phyloP scores from a whole-genome alignment of 2,329 filamentous ascomycete species.

The Albophoma yamanashiensis region DNA sequence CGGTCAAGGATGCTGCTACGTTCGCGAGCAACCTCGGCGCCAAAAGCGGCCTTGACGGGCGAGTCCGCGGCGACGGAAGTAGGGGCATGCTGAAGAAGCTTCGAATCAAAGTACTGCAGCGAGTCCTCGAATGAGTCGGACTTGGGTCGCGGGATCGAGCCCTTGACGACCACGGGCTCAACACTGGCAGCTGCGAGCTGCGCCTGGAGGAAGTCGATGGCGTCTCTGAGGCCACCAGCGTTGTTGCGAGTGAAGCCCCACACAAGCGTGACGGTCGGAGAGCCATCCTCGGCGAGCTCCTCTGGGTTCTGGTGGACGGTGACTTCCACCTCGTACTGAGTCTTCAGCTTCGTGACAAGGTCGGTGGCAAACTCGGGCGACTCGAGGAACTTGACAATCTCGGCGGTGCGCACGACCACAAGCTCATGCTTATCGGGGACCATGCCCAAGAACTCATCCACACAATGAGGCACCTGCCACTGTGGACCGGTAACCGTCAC shows the following conservation, averaged over 20 bases:
- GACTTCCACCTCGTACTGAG: slow-evolving; percentile 85
- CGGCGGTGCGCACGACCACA: slow-evolving; percentile 63
- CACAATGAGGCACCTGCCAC: slow-evolving; percentile 94
- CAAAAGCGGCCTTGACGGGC: slow-evolving; percentile 75
- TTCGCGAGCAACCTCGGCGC: slow-evolving; percentile 69
- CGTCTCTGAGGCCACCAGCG: slow-evolving; percentile 86
- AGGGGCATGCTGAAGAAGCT: slow-evolving; percentile 87
- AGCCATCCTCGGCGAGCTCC: slow-evolving; percentile 45
- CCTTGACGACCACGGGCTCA: slow-evolving; percentile 79
- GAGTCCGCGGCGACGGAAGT: slow-evolving; percentile 74
- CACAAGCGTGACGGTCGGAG: slow-evolving; percentile 50
- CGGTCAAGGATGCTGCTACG: slow-evolving; percentile 81
- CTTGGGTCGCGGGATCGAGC: slow-evolving; percentile 94
- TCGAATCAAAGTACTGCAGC: slow-evolving; percentile 92
- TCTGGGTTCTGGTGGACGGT: slow-evolving; percentile 57
- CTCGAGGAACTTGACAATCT: slow-evolving; percentile 71
- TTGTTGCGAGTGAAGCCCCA: slow-evolving; percentile 95
- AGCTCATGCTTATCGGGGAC: slow-evolving; percentile 94
- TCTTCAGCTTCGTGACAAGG: slow-evolving; percentile 73
- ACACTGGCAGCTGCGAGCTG: slow-evolving; percentile 80
- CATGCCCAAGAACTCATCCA: slow-evolving; percentile 95
- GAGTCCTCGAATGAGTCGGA: slow-evolving; percentile 98
- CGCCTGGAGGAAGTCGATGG: slow-evolving; percentile 85
- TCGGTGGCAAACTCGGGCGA: slow-evolving; percentile 73
- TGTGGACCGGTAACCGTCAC: slow-evolving; percentile 93